Percentiles rank a stretch among this genome's conserved stretches.
Evolutionary conservation across 176 grass and related monocot species (phyloP).

Genomic region (Phoenix roebelenii): DNA sequence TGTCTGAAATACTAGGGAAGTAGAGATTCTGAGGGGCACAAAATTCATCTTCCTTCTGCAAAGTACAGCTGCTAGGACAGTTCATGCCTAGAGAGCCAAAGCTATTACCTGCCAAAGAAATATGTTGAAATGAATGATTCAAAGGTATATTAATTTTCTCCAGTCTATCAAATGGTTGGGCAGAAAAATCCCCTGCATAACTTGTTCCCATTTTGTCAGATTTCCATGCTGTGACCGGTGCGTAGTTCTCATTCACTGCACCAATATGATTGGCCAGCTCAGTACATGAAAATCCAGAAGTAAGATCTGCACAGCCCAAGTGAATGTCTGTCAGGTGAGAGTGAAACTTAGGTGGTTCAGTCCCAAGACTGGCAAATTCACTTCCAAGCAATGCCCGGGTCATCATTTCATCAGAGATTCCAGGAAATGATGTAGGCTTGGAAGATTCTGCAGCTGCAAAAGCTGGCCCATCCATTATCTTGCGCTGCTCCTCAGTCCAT

Average conservation of each 20-base stretch:
- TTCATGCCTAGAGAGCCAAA: conserved; percentile 33
- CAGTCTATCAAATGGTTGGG: conserved; percentile 32
- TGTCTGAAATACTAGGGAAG: conserved; percentile 35
- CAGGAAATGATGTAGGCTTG: conserved; percentile 40
- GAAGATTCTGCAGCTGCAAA: conserved; percentile 37
- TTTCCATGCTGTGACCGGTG: conserved; percentile 29
- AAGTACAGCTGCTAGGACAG: conserved; percentile 26
- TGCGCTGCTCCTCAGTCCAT: conserved; percentile 85
- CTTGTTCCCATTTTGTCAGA: conserved; percentile 35
- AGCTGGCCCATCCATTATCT: conserved; percentile 70
- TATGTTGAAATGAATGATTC: conserved; percentile 46
- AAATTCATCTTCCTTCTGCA: conserved; percentile 37
- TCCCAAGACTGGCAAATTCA: conserved; percentile 54
- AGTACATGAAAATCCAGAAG: conserved; percentile 15
- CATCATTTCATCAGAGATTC: conserved; percentile 89
- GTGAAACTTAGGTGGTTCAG: conserved; percentile 55
- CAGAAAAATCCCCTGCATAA: conserved; percentile 37
- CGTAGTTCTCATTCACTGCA: conserved; percentile 31
- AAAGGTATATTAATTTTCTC: conserved; percentile 46
- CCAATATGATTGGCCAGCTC: conserved; percentile 27
- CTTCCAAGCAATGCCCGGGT: conserved; percentile 71
- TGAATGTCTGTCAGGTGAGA: conserved; percentile 90
- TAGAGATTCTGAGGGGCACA: conserved; percentile 28
- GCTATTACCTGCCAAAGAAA: conserved; percentile 41
- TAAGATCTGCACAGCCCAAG: conserved; percentile 61